phyloP scores from a whole-genome alignment of 345 rosid genomes.

The Eutrema yunnanense region DNA sequence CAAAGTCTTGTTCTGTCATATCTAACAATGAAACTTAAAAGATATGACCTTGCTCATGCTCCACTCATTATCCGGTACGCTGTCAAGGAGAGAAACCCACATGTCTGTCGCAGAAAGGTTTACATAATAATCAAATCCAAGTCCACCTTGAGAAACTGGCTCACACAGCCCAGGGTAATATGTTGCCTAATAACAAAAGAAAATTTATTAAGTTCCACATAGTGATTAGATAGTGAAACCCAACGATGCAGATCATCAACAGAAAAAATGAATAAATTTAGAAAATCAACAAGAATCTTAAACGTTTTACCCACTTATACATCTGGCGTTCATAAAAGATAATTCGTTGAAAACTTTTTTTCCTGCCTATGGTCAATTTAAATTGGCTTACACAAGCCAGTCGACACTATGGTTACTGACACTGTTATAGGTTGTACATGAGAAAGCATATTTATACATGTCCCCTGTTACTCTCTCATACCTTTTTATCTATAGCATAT shows the following conservation, averaged over 20 bases:
- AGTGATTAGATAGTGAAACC: slow-evolving; percentile 3
- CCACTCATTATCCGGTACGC: slow-evolving; percentile 70
- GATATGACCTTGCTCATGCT: slow-evolving; percentile 84
- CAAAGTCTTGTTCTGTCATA: slow-evolving; percentile 7
- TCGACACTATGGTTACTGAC: too few relatives aligned
- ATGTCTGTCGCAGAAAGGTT: slow-evolving; percentile 84
- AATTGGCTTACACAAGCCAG: too few relatives aligned
- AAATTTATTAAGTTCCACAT: slow-evolving; percentile 6
- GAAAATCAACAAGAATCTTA: too few relatives aligned
- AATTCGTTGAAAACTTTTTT: too few relatives aligned
- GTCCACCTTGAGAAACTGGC: slow-evolving; percentile 84
- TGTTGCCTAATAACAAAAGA: slow-evolving; percentile 50
- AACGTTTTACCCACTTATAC: too few relatives aligned
- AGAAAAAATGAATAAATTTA: neutral
- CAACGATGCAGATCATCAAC: neutral
- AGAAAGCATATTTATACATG: too few relatives aligned
- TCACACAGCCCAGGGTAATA: slow-evolving; percentile 94
- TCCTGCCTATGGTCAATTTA: too few relatives aligned
- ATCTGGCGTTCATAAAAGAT: too few relatives aligned
- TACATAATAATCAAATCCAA: slow-evolving; percentile 89
- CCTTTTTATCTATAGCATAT: too few relatives aligned
- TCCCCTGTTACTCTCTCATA: too few relatives aligned
- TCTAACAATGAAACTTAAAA: slow-evolving; percentile 17
- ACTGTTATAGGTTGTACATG: too few relatives aligned
- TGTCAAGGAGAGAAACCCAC: slow-evolving; percentile 81